Conservation (phyloP, 805 yeast species). For the Priceomyces haplophilus region DNA sequence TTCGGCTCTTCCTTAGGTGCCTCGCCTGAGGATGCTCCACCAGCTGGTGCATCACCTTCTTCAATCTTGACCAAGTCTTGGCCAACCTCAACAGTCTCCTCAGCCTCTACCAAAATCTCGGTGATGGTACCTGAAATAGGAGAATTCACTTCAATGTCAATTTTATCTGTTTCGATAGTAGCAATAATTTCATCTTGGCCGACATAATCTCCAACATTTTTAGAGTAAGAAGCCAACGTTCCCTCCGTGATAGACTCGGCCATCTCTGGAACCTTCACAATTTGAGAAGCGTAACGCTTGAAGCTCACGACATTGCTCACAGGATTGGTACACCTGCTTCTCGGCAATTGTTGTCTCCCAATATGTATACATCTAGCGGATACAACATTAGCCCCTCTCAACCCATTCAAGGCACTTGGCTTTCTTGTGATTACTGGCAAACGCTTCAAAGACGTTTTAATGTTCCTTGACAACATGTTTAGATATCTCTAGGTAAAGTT, state of each 20-base stretch:
- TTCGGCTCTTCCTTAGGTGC: slow-evolving; percentile 46
- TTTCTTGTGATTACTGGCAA: slow-evolving; percentile 17
- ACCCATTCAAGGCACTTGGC: slow-evolving; percentile 10
- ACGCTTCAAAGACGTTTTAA: slow-evolving; percentile 29
- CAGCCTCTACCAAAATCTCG: slow-evolving; percentile 77
- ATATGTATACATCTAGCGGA: slow-evolving; percentile 19
- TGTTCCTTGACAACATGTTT: slow-evolving; percentile 34
- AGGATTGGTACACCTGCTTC: slow-evolving; percentile 6
- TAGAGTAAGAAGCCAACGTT: slow-evolving; percentile 66
- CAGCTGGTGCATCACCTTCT: slow-evolving; percentile 69
- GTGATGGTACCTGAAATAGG: slow-evolving; percentile 88
- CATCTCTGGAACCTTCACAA: slow-evolving; percentile 94
- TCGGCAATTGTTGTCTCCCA: slow-evolving; percentile 6
- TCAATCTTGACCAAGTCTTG: slow-evolving; percentile 88
- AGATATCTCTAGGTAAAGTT: neutral
- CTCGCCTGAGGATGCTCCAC: slow-evolving; percentile 41
- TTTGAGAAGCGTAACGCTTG: slow-evolving; percentile 37
- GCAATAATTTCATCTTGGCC: slow-evolving; percentile 87
- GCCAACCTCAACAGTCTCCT: slow-evolving; percentile 94
- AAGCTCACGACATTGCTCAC: slow-evolving; percentile 21
- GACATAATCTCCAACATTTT: slow-evolving; percentile 84
- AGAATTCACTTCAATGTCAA: slow-evolving; percentile 94
- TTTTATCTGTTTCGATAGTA: slow-evolving; percentile 97
- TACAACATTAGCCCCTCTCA: slow-evolving; percentile 13
- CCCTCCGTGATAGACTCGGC: slow-evolving; percentile 99